A percentile compares a stretch with the other conserved stretches of the same genome.
Conservation (phyloP, 139 green algal species). For the Closterium sp. region DNA sequence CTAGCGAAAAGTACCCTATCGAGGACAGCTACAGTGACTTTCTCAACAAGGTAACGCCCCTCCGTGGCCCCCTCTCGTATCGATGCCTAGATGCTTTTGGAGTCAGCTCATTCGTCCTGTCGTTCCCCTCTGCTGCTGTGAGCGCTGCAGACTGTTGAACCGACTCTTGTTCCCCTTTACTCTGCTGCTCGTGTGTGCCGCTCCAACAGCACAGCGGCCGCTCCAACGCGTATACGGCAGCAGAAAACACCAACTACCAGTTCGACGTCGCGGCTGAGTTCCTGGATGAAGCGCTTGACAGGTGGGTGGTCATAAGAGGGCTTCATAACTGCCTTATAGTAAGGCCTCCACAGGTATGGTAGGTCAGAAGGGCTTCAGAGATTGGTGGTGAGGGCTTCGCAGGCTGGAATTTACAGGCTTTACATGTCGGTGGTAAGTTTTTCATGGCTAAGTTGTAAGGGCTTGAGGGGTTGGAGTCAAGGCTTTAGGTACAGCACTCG, state of each 20-base stretch:
- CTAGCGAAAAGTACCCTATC: slow-evolving; percentile 74
- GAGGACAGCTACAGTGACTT: slow-evolving; percentile 76
- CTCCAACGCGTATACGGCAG: slow-evolving; percentile 86
- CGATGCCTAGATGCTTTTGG: background rate
- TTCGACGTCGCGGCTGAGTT: slow-evolving; percentile 81
- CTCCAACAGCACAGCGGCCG: slow-evolving; percentile 64
- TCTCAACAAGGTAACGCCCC: slow-evolving; percentile 50
- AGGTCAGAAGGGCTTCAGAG: background rate
- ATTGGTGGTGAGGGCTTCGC: background rate
- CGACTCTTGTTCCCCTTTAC: background rate
- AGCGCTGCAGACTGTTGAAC: too few relatives aligned
- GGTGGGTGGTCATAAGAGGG: slow-evolving; percentile 3
- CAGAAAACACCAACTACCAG: slow-evolving; percentile 86
- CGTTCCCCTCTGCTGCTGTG: too few relatives aligned
- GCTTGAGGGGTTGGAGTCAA: too few relatives aligned
- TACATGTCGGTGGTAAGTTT: too few relatives aligned
- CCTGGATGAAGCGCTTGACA: slow-evolving; percentile 73
- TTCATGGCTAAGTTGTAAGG: too few relatives aligned
- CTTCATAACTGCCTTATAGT: too few relatives aligned
- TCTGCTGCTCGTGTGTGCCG: background rate
- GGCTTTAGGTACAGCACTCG: too few relatives aligned
- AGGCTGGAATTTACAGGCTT: background rate
- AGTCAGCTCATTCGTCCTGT: background rate
- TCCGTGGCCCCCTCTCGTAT: background rate
- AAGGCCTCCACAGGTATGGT: too few relatives aligned